Base-by-base conservation (phyloP, 2,329 filamentous ascomycete species). In the Fusarium sp. region DNA sequence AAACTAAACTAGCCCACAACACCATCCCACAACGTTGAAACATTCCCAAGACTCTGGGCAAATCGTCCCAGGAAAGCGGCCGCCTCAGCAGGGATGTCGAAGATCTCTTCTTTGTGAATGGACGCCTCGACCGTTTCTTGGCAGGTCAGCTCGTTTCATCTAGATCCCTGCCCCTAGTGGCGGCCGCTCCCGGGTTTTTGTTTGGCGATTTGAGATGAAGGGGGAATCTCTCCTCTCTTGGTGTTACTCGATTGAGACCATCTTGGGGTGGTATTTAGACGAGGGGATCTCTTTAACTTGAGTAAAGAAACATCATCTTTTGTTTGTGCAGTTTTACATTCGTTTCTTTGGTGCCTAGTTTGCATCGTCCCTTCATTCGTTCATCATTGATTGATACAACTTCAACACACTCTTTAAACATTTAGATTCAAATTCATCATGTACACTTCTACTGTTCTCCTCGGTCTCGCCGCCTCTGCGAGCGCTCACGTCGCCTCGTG, bases 401-500 rank as follows among this genome's bases (percentile, higher is more conserved):
- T 48, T 48, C 27, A 56, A 20, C 20, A 57, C 56, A 59, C n/a
- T 59, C 56, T 63, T 66, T 48, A 23, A 54, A 27, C 41, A 56
- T 45, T 43, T 39, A 25, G 16, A n/a, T 65, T 66, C 52, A 58
- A 34, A 37, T 6, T 35, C 62, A 76, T 73, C 61, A 70, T 79
- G 78, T 57, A 67, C 54, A 68, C 76, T 59, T 71, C 71, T n/a
- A 32, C 72, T 63, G 32, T 77, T 32, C 58, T 79, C 43, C 65
- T 79, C 11, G 35, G 70, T 5, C 71, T 79, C 27, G 73, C 61
- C n/a, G 66, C 67, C 8, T 75, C 74, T 6, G 71, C 74, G 32
- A 77, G 30, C 48, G 78, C 78, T 25, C 78, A 79, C 25, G 75
- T 79, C 30, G 78, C 77, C 16, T 76, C 78, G 14, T 79, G 77